These are phyloP conservation scores for Cucurbita pepo DNA, from an alignment of 306 rosid species.

Conservation along the genomic window DNA sequence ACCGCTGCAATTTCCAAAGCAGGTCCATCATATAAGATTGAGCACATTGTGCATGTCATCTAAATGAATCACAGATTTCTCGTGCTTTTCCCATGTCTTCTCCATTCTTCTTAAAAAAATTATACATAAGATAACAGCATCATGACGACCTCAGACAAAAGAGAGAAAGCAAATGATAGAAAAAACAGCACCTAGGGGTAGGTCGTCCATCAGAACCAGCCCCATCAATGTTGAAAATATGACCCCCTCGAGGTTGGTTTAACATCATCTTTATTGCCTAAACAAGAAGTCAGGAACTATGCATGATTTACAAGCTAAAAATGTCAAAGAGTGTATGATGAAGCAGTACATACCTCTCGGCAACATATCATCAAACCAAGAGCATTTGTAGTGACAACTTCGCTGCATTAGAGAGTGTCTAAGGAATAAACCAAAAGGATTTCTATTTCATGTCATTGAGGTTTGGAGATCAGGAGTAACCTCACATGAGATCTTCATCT, in stretches of 20 bases:
- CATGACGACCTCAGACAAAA: neutral
- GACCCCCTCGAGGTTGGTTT: conserved; percentile 83
- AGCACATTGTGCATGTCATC: neutral
- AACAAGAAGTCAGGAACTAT: conserved; percentile 15
- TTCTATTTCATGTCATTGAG: neutral
- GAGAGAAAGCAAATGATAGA: conserved; percentile 10
- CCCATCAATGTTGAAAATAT: conserved; percentile 88
- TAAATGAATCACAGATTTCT: neutral
- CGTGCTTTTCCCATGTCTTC: neutral
- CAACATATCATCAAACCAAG: conserved; percentile 97
- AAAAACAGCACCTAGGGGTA: conserved; percentile 60
- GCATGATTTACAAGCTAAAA: conserved; percentile 9
- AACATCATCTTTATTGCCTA: conserved; percentile 92
- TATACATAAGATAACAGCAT: neutral
- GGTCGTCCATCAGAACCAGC: conserved; percentile 99
- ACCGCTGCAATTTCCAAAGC: neutral
- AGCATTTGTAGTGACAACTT: conserved; percentile 82
- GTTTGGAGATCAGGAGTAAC: conserved; percentile 6
- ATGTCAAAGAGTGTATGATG: neutral
- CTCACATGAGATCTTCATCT: conserved; percentile 92
- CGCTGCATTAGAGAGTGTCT: conserved; percentile 41
- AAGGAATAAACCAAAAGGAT: conserved; percentile 7
- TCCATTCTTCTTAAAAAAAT: neutral
- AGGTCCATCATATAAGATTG: neutral
- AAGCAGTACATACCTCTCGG: conserved; percentile 57